Evolutionary conservation across 1,139 yeast species (phyloP), one percentile per base, ranked within the genome.

Genomic region (Geotrichum fermentans): DNA sequence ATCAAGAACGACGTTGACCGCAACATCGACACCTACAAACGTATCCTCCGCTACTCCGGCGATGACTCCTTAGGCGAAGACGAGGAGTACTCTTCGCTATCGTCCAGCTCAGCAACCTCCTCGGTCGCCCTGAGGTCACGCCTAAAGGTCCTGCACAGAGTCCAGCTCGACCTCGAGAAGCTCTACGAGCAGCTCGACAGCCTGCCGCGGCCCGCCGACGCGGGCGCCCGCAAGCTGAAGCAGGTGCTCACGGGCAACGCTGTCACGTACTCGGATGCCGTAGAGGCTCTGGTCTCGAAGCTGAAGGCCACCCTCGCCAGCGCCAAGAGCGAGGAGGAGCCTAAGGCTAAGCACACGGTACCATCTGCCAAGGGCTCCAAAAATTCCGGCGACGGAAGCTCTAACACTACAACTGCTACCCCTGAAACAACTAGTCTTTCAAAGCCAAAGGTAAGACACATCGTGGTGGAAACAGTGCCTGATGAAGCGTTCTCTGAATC

Each of bases 221-320:
- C 24, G 4, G 8, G 28, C 14, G 47, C 28, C 26, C 38, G 43
- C 26, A 24, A 45, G 11, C 26, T 49, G 18, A 49, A 49, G 40
- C 48, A 44, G 14, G 40, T 39, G 3, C 48, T 49, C 16, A 44
- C 48, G n/a, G 48, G 48, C 11, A 37, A 39, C 16, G 52, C 52
- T 14, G 52, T 49, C 14, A 26, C 48, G 4, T 45, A 49, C 22
- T 37, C 46, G 11, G 52, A 49, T 28, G 44, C 40, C 39, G 33
- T 40, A 20, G 52, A 40, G 10, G 47, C 24, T n/a, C 47, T 43
- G 18, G 36, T 40, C 28, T 11, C 11, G 3, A 21, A n/a, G 4
- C 36, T 43, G 6, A 29, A 26, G 5, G 11, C 10, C 3, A 28
- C 18, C 20, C 29, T 43, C 21, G 37, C 36, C 20, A 16, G 11